Conservation (phyloP, 2,329 filamentous ascomycete species). For the Colletotrichum sp. region DNA sequence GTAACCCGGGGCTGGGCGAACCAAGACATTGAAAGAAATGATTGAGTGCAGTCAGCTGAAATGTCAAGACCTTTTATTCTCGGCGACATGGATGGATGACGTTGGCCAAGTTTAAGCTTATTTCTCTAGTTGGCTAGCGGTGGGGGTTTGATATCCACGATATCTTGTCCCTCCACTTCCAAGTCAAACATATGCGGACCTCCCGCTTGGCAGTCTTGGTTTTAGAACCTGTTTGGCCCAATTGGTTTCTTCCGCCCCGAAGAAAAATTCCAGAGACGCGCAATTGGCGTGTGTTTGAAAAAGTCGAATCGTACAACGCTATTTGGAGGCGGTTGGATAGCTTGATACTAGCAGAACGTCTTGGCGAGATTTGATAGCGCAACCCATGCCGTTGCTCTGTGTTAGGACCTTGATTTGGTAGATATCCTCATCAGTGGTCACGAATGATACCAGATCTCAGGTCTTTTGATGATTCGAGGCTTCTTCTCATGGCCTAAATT, state of each 20-base stretch:
- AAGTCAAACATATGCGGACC: conserved; percentile 5
- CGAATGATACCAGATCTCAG: background rate
- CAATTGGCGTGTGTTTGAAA: background rate
- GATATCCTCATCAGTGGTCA: background rate
- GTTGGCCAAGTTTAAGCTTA: conserved; percentile 23
- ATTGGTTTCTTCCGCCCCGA: background rate
- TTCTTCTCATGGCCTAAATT: background rate
- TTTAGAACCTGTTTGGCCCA: background rate
- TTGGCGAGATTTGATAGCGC: background rate
- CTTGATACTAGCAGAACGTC: background rate
- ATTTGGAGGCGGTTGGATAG: background rate
- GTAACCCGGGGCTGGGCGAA: conserved; percentile 14
- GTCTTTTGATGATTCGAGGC: background rate
- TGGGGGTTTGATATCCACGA: background rate
- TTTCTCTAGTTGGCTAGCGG: conserved; percentile 10
- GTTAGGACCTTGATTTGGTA: background rate
- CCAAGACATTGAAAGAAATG: background rate
- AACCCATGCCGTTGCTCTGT: background rate
- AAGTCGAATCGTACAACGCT: background rate
- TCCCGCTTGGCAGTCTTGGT: conserved; percentile 1
- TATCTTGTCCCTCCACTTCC: conserved; percentile 12
- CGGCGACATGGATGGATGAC: conserved; percentile 18
- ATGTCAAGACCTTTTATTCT: conserved; percentile 5
- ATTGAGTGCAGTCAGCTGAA: background rate
- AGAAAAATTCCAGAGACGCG: background rate